Evolutionary conservation across 148 eudicot genomes (phyloP).

Genomic region (Persicaria tinctoria): DNA sequence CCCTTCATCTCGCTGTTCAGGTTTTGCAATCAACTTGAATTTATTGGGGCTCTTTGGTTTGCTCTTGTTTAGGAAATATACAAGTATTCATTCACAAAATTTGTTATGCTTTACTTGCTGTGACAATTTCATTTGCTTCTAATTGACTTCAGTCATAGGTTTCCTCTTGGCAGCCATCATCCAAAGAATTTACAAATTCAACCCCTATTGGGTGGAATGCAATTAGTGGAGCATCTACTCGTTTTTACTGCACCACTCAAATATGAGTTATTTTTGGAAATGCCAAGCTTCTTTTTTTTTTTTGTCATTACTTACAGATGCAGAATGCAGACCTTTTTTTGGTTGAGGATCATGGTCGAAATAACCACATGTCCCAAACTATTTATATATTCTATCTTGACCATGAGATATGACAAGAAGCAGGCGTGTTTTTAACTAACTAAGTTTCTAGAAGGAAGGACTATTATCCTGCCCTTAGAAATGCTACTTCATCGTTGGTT

Average conservation of each 20-base stretch:
- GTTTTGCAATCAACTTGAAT: constrained; percentile 20
- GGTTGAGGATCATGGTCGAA: too few species aligned
- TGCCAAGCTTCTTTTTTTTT: neutral
- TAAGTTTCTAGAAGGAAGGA: neutral
- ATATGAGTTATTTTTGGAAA: neutral
- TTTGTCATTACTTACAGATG: neutral
- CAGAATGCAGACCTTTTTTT: neutral
- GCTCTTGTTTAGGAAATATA: neutral
- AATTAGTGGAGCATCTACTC: neutral
- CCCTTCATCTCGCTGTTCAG: constrained; percentile 65
- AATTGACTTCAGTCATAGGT: neutral
- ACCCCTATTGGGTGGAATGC: neutral
- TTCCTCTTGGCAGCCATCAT: neutral
- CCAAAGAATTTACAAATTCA: neutral
- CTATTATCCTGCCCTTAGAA: neutral
- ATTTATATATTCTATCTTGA: neutral
- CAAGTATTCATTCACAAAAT: neutral
- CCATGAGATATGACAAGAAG: neutral
- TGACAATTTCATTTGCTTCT: neutral
- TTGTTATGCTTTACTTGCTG: neutral
- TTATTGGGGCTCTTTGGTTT: neutral
- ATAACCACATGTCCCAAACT: too few species aligned
- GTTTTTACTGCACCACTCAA: neutral
- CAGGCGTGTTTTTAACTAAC: neutral
- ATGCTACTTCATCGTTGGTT: neutral